Evolutionary conservation across 805 yeast species (phyloP), one percentile per base, ranked within the genome.

Genomic region (Zygosaccharomyces bailii): DNA sequence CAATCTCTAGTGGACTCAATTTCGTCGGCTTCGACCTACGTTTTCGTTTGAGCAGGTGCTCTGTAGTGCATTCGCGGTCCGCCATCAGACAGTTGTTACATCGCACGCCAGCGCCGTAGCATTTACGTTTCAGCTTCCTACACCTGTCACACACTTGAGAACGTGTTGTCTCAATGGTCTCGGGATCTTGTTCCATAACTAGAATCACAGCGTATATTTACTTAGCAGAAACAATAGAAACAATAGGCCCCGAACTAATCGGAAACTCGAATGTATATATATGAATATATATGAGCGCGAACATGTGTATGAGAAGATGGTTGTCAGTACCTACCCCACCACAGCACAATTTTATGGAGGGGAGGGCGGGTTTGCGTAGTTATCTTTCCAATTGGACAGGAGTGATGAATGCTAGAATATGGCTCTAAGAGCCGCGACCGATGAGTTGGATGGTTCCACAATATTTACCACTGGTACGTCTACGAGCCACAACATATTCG

Each of bases 121-220:
- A 50, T 25, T 50, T 49, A 31, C 51, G 50, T 41, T 47, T 52
- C 19, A 50, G 37, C 20, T 43, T 34, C 23, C 50, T 43, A 31
- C 54, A 50, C 37, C 49, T 37, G 24, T 47, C 55, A 34, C 53
- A 49, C 13, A 27, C 30, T 7, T 25, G 13, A 27, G 16, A 27
- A n/a, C 13, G 31, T 3, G 14, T 27, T 10, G 10, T 27, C 14
- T 3, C 14, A 11, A 27, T 10, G 13, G 13, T 27, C 14, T 27
- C 14, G 31, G 13, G 2, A 46, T 47, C 36, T 42, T 38, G 20
- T 19, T 19, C 34, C 44, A 30, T 27, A 43, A 35, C 34, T 7
- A 34, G 25, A 20, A 7, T 13, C 14, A n/a, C 8, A 32, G 14
- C 14, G 20, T 32, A 5, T 13, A 16, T n/a, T 3, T 6, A 10